Evolutionary conservation across 805 yeast genomes (phyloP).

Genomic region (Lachancea quebecensis): DNA sequence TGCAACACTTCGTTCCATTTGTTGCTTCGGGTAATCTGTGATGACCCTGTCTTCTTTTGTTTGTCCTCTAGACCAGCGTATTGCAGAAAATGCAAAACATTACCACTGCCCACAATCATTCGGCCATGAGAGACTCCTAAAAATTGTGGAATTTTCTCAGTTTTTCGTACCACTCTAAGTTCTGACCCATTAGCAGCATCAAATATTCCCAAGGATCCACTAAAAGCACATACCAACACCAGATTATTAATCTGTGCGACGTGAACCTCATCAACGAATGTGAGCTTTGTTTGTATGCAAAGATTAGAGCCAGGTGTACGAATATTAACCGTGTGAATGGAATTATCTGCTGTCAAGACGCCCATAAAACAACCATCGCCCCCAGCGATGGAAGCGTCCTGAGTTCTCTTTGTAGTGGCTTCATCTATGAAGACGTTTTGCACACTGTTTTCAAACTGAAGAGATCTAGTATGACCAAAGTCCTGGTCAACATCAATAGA

Average conservation of each 20-base stretch:
- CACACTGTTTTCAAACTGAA: conserved; percentile 15
- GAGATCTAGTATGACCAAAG: conserved; percentile 19
- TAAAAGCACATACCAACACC: conserved; percentile 26
- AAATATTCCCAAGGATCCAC: conserved; percentile 23
- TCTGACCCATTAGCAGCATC: conserved; percentile 28
- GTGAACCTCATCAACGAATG: conserved; percentile 23
- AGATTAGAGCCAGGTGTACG: conserved; percentile 18
- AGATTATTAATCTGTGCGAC: conserved; percentile 27
- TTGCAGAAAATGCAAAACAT: conserved; percentile 26
- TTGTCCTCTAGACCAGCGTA: conserved; percentile 17
- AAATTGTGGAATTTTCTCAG: conserved; percentile 27
- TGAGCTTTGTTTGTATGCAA: conserved; percentile 15
- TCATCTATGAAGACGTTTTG: conserved; percentile 21
- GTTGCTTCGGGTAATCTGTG: conserved; percentile 15
- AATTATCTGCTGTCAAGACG: conserved; percentile 18
- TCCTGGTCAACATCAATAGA: conserved; percentile 20
- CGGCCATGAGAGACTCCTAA: conserved; percentile 28
- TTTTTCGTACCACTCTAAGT: conserved; percentile 27
- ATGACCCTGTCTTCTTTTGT: conserved; percentile 7
- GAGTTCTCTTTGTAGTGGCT: conserved; percentile 22
- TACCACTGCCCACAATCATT: conserved; percentile 26
- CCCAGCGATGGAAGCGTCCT: conserved; percentile 24
- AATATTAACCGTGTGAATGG: conserved; percentile 21
- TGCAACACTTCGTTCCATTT: conserved; percentile 27
- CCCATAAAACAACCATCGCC: conserved; percentile 31